A percentile compares a stretch with the other conserved stretches of the same genome.
phyloP scores from a whole-genome alignment of 768 basidiomycete species.

The Vishniacozyma victoriae region DNA sequence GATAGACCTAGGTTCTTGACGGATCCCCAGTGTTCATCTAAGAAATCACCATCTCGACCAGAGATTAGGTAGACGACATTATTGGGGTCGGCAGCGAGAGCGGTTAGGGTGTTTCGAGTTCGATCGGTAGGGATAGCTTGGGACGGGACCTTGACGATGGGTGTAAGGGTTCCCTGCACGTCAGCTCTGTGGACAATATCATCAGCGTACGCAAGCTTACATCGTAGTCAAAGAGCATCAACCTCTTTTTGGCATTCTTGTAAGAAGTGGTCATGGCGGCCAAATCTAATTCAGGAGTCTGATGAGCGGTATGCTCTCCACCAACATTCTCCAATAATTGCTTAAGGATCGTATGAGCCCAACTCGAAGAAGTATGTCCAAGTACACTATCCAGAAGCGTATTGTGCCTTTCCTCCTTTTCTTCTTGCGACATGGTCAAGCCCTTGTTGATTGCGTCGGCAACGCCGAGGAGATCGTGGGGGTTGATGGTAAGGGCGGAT shows the following conservation, averaged over 20 bases:
- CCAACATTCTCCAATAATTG: slow-evolving; percentile 78
- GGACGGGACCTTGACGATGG: slow-evolving; percentile 89
- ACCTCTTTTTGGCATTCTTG: slow-evolving; percentile 64
- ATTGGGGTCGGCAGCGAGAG: slow-evolving; percentile 68
- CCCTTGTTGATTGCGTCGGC: slow-evolving; percentile 85
- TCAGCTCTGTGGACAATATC: not conserved
- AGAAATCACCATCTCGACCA: slow-evolving; percentile 85
- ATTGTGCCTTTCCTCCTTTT: slow-evolving; percentile 68
- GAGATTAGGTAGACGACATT: slow-evolving; percentile 98
- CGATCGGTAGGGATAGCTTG: slow-evolving; percentile 73
- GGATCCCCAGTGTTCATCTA: slow-evolving; percentile 85
- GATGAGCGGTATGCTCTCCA: slow-evolving; percentile 67
- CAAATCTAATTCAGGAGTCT: slow-evolving; percentile 76
- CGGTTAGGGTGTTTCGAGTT: slow-evolving; percentile 67
- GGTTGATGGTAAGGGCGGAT: slow-evolving; percentile 84
- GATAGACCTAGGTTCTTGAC: slow-evolving; percentile 77
- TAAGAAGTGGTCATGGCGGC: slow-evolving; percentile 60
- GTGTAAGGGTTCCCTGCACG: slow-evolving; percentile 81
- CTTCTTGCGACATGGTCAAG: slow-evolving; percentile 68
- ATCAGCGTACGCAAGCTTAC: slow-evolving; percentile 52
- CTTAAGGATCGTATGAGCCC: slow-evolving; percentile 84
- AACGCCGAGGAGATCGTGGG: slow-evolving; percentile 90
- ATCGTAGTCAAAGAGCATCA: slow-evolving; percentile 95
- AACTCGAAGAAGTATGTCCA: slow-evolving; percentile 88
- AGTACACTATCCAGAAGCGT: slow-evolving; percentile 75